Conservation (phyloP, 441 rosid species). For the Populus tomentosa region DNA sequence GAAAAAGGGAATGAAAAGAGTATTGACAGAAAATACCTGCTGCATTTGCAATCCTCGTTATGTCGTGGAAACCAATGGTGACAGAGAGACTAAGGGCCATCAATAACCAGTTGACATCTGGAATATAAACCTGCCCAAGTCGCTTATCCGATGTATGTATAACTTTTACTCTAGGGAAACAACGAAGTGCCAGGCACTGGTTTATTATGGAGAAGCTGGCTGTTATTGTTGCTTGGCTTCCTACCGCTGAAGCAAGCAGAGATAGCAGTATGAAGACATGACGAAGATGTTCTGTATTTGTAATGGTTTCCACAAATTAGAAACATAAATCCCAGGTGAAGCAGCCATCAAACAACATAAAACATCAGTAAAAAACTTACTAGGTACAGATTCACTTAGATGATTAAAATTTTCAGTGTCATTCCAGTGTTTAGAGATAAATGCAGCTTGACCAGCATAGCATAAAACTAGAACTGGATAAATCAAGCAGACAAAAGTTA, state of each 20-base stretch:
- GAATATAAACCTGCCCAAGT: constrained; percentile 63
- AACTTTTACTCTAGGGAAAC: constrained; percentile 63
- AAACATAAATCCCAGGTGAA: constrained; percentile 2
- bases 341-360: neutral
- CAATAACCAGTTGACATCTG: constrained; percentile 56
- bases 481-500: constrained; percentile 42
- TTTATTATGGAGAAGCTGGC: constrained; percentile 69
- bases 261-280: constrained; percentile 42
- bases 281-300: constrained; percentile 35
- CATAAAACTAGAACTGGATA: constrained; percentile 49
- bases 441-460: constrained; percentile 71
- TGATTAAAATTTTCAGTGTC: constrained; percentile 29
- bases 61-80: constrained; percentile 44
- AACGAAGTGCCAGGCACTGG: constrained; percentile 59
- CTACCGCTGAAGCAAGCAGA: constrained; percentile 50
- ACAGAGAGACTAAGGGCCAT: constrained; percentile 58
- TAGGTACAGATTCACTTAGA: constrained; percentile 47
- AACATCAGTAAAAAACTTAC: constrained; percentile 27
- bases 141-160: constrained; percentile 53
- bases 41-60: constrained; percentile 40
- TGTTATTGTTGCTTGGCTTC: constrained; percentile 76
- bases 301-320: constrained; percentile 15
- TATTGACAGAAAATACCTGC: constrained; percentile 29
- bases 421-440: constrained; percentile 40
- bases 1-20: neutral